Evolutionary conservation across 805 yeast species (phyloP), one percentile per base, ranked within the genome.

Genomic region (Candida orba): DNA sequence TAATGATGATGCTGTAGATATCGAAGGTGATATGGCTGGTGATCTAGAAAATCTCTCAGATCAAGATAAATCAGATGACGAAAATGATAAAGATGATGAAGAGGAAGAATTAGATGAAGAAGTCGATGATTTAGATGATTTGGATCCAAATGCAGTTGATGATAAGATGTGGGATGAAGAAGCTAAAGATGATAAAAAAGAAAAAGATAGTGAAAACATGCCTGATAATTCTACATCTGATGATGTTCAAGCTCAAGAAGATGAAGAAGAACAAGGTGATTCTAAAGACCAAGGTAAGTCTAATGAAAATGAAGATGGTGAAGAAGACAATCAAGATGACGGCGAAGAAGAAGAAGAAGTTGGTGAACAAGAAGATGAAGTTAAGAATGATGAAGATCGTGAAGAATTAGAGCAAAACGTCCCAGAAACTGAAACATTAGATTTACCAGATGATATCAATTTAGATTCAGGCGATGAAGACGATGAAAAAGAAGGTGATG

Each of bases 111-210:
- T 86, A 43, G 96, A 90, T 57, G 96, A 90, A 51, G 91, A 89
- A 58, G 73, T 89, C 35, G 97, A 91, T 51, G 86, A 90, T 56
- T 66, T 91, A 29, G 95, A 86, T 60, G 95, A 88, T 44, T 70
- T 84, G 50, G 98, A 90, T 69, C 96, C 96, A 2, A 87, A 89
- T 64, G 95, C 96, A 4, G 79, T 91, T 40, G 98, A 91, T 60
- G 97, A 91, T 52, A 91, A 88, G 65, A 88, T 88, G 96, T 91
- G 98, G 96, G 93, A 91, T 57, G 97, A 90, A 56, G 89, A 91
- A 59, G 85, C 83, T 12, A 74, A 79, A 44, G 88, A 81, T 14
- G 77, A 77, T 50, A 73, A 76, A 18, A 85, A 87, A 57, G 96
- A 89, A 56, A 89, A 89, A 59, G 86, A 88, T 36, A 73, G 90